These are phyloP conservation scores for Penicillium antarcticum DNA, from an alignment of 495 filamentous ascomycete genomes.

Conservation along the genomic window DNA sequence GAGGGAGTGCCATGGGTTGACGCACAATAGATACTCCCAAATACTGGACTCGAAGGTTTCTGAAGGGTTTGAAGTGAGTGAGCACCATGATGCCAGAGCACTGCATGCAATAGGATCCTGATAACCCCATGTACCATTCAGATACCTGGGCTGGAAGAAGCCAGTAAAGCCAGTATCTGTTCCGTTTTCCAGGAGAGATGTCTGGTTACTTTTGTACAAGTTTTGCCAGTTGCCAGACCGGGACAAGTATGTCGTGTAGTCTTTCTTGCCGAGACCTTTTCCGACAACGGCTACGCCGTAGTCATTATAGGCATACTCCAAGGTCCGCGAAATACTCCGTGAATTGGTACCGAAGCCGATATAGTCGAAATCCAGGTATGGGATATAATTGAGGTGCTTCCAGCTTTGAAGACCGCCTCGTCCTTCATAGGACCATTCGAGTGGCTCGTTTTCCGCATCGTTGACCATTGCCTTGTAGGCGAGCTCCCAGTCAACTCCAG, in stretches of 20 bases:
- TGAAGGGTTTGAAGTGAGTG: conserved; percentile 57
- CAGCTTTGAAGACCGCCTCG: conserved; percentile 66
- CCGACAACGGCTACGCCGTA: conserved; percentile 65
- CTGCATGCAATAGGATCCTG: conserved; percentile 70
- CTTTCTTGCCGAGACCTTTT: conserved; percentile 46
- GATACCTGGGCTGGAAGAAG: conserved; percentile 64
- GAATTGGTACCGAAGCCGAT: conserved; percentile 69
- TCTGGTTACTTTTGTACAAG: conserved; percentile 61
- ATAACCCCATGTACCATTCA: conserved; percentile 65
- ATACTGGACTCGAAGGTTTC: conserved; percentile 71
- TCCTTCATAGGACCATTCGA: conserved; percentile 68
- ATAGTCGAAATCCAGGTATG: conserved; percentile 66
- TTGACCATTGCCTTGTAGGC: conserved; percentile 71
- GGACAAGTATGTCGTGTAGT: conserved; percentile 58
- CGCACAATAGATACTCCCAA: conserved; percentile 62
- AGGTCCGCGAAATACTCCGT: conserved; percentile 64
- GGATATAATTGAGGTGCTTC: conserved; percentile 67
- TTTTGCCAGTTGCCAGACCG: conserved; percentile 67
- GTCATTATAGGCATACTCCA: conserved; percentile 78
- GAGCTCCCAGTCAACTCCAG: conserved; percentile 62
- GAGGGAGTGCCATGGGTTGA: background rate
- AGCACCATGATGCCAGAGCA: conserved; percentile 53
- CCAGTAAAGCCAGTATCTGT: conserved; percentile 61
- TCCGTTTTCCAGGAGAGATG: conserved; percentile 50
- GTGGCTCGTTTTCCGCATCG: conserved; percentile 74